Conservation (phyloP, 345 rosid species). For the Eutrema yunnanense region DNA sequence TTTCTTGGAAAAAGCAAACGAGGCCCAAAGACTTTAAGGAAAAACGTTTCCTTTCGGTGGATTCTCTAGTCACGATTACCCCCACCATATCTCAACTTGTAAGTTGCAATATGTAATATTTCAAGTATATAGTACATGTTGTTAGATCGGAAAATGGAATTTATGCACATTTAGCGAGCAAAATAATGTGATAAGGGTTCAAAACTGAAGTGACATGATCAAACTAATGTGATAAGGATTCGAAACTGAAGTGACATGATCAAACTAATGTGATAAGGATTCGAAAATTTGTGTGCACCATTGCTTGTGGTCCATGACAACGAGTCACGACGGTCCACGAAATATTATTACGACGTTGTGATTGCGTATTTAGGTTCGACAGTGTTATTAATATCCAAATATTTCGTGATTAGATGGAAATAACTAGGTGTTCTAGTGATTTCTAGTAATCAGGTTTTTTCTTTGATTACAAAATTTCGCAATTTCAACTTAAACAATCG, state of each 20-base stretch:
- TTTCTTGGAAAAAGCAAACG: constrained; percentile 8
- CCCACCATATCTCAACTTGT: constrained; percentile 15
- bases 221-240: constrained; percentile 9
- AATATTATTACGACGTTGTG: background rate
- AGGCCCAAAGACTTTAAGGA: constrained; percentile 4
- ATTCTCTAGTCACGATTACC: constrained; percentile 11
- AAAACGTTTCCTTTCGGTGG: constrained; percentile 17
- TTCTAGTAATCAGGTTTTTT: background rate
- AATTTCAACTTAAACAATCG: background rate
- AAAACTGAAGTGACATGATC: background rate
- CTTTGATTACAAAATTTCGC: background rate
- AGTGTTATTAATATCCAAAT: background rate
- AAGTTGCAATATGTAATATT: background rate
- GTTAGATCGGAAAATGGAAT: background rate
- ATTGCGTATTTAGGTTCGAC: background rate
- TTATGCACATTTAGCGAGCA: background rate
- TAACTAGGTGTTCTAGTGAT: background rate
- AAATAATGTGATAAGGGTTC: background rate
- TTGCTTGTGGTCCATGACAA: constrained; percentile 19
- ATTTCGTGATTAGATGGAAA: background rate
- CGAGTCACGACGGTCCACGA: background rate
- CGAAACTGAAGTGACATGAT: too few species aligned
- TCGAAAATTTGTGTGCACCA: constrained; percentile 12
- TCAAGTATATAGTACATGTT: background rate
- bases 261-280: background rate